These are phyloP conservation scores for Phlebiopsis gigantea DNA, from an alignment of 768 basidiomycete species.

Conservation along the genomic window DNA sequence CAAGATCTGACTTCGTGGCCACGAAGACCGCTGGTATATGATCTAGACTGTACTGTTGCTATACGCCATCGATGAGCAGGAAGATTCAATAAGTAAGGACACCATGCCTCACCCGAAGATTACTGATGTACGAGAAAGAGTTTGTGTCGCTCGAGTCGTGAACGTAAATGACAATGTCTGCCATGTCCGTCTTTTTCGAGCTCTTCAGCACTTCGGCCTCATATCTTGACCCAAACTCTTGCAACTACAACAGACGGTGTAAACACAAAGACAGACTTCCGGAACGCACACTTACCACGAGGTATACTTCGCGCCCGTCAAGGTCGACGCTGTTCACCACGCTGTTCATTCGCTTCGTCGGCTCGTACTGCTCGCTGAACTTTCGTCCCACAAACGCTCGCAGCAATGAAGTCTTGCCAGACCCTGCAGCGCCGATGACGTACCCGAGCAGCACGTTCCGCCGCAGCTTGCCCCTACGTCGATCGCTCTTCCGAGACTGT, in stretches of 20 bases:
- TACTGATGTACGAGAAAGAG: constrained; percentile 97
- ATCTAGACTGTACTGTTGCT: constrained; percentile 97
- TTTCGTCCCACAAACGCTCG: constrained; percentile 83
- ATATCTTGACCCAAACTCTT: constrained; percentile 96
- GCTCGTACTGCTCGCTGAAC: constrained; percentile 70
- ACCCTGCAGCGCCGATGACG: constrained; percentile 92
- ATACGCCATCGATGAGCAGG: constrained; percentile 9
- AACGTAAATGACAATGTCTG: constrained; percentile 93
- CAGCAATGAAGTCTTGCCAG: constrained; percentile 88
- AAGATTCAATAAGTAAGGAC: constrained; percentile 11
- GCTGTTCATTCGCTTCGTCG: constrained; percentile 84
- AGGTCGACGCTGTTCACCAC: constrained; percentile 96
- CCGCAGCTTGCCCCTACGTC: constrained; percentile 82
- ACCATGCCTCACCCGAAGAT: constrained; percentile 66
- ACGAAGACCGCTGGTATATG: constrained; percentile 95
- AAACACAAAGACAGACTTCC: background rate
- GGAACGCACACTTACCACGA: constrained; percentile 64
- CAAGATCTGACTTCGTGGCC: constrained; percentile 97
- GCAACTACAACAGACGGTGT: constrained; percentile 52
- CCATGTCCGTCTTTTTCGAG: constrained; percentile 85
- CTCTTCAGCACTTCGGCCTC: constrained; percentile 88
- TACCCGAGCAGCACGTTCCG: constrained; percentile 92
- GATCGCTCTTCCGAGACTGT: constrained; percentile 75
- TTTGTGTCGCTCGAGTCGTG: constrained; percentile 98
- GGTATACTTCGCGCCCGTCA: constrained; percentile 90